phyloP scores from a whole-genome alignment of 2,329 filamentous ascomycete genomes.

The Pseudogymnoascus sp. region DNA sequence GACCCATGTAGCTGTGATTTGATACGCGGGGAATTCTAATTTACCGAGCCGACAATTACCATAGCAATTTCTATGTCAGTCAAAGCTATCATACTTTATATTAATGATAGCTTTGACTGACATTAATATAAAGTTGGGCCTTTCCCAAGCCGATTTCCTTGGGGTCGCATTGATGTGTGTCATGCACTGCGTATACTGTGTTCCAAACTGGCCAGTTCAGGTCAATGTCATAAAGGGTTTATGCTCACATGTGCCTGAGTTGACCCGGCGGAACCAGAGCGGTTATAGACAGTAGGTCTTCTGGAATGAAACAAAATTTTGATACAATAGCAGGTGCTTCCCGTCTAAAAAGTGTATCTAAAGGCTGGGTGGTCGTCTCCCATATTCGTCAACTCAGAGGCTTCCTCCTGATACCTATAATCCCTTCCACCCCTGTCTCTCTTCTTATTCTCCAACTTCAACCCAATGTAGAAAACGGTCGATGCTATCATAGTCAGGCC shows the following conservation, averaged over 20 bases:
- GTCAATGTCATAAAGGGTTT: too few relatives aligned
- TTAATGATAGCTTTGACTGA: constrained; percentile 2
- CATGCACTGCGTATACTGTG: background rate
- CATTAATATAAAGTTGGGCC: constrained; percentile 1
- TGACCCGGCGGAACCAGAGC: background rate
- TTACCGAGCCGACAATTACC: background rate
- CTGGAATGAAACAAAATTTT: background rate
- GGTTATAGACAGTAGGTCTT: background rate
- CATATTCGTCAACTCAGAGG: constrained; percentile 30
- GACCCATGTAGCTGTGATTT: background rate
- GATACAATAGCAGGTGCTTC: background rate
- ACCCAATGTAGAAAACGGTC: constrained; percentile 31
- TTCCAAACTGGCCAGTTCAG: background rate
- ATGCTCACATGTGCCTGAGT: background rate
- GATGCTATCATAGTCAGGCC: constrained; percentile 28
- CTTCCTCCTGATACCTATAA: constrained; percentile 30
- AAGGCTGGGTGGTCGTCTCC: constrained; percentile 44
- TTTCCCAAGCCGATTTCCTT: background rate
- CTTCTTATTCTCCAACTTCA: constrained; percentile 37
- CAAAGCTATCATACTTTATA: too few relatives aligned
- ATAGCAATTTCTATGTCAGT: background rate
- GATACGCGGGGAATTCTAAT: background rate
- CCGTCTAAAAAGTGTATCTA: constrained; percentile 29
- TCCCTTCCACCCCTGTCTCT: constrained; percentile 39
- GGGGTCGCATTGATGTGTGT: background rate